phyloP scores from a whole-genome alignment of 495 filamentous ascomycete genomes.

The Aspergillus avenaceus region DNA sequence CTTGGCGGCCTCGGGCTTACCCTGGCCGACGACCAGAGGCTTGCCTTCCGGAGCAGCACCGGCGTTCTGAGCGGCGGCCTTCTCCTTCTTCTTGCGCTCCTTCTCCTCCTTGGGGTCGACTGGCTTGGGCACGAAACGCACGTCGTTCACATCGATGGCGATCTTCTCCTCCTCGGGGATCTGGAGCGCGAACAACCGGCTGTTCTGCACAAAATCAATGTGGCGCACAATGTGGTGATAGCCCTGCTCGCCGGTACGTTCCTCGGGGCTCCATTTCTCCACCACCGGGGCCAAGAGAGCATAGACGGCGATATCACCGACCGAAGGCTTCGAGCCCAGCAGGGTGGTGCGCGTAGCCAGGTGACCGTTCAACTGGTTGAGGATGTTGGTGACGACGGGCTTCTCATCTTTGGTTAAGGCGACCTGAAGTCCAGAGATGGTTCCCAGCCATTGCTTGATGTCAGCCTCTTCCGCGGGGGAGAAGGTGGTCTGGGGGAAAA shows the following conservation, averaged over 20 bases:
- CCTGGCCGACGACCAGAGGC: conserved; percentile 37
- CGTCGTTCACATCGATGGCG: conserved; percentile 69
- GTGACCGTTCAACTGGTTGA: conserved; percentile 77
- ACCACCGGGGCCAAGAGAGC: conserved; percentile 74
- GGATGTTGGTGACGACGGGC: conserved; percentile 42
- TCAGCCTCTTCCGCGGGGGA: conserved; percentile 74
- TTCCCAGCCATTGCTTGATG: conserved; percentile 81
- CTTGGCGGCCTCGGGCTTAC: conserved; percentile 42
- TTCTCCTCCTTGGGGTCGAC: conserved; percentile 85
- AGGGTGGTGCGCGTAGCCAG: conserved; percentile 85
- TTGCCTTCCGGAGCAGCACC: conserved; percentile 39
- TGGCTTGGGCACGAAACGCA: conserved; percentile 76
- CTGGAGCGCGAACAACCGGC: conserved; percentile 67
- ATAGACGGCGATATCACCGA: conserved; percentile 86
- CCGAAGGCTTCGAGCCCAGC: conserved; percentile 83
- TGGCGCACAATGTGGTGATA: conserved; percentile 88
- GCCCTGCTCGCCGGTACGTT: conserved; percentile 86
- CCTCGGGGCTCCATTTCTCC: conserved; percentile 74
- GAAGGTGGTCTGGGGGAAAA: conserved; percentile 68
- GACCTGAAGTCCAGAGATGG: conserved; percentile 63
- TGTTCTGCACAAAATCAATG: conserved; percentile 92
- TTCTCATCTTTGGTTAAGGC: conserved; percentile 56
- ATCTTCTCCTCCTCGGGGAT: conserved; percentile 75
- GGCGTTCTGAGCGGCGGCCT: conserved; percentile 53
- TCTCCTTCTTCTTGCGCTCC: conserved; percentile 83